Conservation (phyloP, 176 grass and related monocot genomes). For the Zoysia pacifica region DNA sequence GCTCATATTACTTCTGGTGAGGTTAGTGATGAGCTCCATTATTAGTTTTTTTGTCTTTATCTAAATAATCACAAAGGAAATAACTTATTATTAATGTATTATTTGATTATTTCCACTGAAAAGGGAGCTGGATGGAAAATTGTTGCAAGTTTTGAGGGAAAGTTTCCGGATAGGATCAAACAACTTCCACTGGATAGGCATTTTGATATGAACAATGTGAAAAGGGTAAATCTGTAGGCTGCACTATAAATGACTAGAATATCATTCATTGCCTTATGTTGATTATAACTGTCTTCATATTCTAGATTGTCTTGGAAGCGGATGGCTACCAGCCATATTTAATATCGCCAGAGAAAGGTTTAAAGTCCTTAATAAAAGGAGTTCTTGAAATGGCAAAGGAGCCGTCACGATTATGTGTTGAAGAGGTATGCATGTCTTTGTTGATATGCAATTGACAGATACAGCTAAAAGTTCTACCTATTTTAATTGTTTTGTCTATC, state of each 20-base stretch:
- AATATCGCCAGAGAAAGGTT: slow-evolving; percentile 91
- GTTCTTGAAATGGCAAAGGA: slow-evolving; percentile 93
- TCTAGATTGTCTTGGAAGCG: slow-evolving; percentile 89
- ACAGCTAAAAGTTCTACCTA: no score
- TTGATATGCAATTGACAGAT: no score
- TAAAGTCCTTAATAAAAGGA: slow-evolving; percentile 88
- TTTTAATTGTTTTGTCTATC: no score
- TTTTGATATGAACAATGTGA: slow-evolving; percentile 90
- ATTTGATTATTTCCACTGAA: no score
- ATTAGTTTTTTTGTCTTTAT: no score
- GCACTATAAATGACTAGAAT: no score
- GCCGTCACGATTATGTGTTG: slow-evolving; percentile 83
- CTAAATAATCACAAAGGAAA: no score
- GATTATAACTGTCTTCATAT: slow-evolving; percentile 22
- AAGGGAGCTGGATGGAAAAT: slow-evolving; percentile 88
- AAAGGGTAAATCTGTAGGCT: slow-evolving; percentile 55
- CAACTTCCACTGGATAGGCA: slow-evolving; percentile 83
- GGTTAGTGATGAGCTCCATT: slow-evolving; percentile 50
- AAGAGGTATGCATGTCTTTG: slow-evolving; percentile 54
- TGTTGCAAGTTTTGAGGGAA: slow-evolving; percentile 92
- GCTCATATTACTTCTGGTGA: slow-evolving; percentile 81
- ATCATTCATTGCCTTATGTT: no score
- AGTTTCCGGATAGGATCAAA: slow-evolving; percentile 89
- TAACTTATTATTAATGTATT: no score
- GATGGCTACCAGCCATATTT: slow-evolving; percentile 95